Evolutionary conservation across 2,329 filamentous ascomycete genomes (phyloP), one percentile per base, ranked within the genome.

Genomic region (Colletotrichum kahawae): DNA sequence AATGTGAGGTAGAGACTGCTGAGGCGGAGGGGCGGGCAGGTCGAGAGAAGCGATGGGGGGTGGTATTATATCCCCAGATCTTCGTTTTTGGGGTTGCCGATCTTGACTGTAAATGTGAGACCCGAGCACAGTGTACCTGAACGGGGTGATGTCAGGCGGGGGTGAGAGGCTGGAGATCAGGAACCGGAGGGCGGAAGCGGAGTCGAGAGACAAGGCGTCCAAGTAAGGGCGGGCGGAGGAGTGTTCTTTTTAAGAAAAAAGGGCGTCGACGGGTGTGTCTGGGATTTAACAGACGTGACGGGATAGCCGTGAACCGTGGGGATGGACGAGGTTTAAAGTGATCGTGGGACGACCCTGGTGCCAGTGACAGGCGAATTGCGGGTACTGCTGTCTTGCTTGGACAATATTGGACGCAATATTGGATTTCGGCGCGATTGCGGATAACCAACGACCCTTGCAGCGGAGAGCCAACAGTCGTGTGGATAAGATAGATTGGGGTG

Each of bases 401-500:
- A 67, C 69, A 75, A 75, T 75, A 75, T 75, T 75, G 72, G 72
- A 75, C 31, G 69, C 69, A 75, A 72, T 75, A 75, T 75, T 72
- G 72, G 68, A 62, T 63, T 62, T 75, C 72, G 72, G 72, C 69
- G 69, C 72, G 72, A 75, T 75, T 75, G 69, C 72, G 72, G 69
- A 67, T 64, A 63, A 75, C 72, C 69, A 62, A 75, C 43, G 43
- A 51, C 69, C 72, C 72, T 72, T 67, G 69, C 63, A 64, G 59
- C 56, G 38, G 24, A 34, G 33, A 62, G 62, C 72, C 62, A 71
- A 71, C 59, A 66, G 71, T 64, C 62, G 56, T 27, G 56, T 71
- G 72, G 62, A 18, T 43, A 48, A 21, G 27, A n/a, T 72, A 64
- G 54, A 56, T 67, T 72, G 21, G 62, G 70, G 54, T 38, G 64